Conservation (phyloP, 306 rosid genomes). For the Glycine latifolia region DNA sequence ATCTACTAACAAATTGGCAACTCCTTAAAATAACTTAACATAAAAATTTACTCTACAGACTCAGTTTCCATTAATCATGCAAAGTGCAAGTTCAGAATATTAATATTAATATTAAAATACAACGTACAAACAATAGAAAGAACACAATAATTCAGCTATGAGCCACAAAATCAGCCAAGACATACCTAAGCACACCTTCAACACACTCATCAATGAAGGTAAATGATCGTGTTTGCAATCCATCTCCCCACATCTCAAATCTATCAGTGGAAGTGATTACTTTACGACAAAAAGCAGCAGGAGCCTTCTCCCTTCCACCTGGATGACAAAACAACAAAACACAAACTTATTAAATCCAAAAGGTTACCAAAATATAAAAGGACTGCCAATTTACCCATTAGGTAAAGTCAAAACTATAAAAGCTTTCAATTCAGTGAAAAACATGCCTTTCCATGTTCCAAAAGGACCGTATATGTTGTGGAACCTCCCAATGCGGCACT, state of each 20-base stretch:
- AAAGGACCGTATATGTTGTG: conserved; percentile 98
- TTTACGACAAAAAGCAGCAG: conserved; percentile 99
- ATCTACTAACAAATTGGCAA: background rate
- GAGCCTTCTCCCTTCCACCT: conserved; percentile 99
- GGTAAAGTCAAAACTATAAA: conserved; percentile 29
- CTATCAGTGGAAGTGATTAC: conserved; percentile 71
- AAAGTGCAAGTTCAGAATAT: conserved; percentile 2
- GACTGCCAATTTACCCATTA: conserved; percentile 1
- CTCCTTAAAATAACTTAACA: conserved; percentile 1
- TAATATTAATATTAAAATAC: conserved; percentile 8
- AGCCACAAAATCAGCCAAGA: conserved; percentile 26
- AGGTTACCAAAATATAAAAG: background rate
- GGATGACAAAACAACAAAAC: conserved; percentile 35
- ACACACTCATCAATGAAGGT: conserved; percentile 99
- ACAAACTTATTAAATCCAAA: conserved; percentile 44
- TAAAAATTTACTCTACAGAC: background rate
- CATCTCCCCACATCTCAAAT: conserved; percentile 99
- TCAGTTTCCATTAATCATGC: conserved; percentile 9
- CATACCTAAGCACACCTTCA: conserved; percentile 96
- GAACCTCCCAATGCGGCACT: conserved; percentile 97
- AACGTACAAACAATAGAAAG: background rate
- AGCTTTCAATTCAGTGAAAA: conserved; percentile 36
- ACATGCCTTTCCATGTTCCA: conserved; percentile 97
- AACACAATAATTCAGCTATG: conserved; percentile 14
- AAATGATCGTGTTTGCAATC: conserved; percentile 93